These are phyloP conservation scores for Posidonia australis DNA, from an alignment of 106 monocot species.

Conservation along the genomic window DNA sequence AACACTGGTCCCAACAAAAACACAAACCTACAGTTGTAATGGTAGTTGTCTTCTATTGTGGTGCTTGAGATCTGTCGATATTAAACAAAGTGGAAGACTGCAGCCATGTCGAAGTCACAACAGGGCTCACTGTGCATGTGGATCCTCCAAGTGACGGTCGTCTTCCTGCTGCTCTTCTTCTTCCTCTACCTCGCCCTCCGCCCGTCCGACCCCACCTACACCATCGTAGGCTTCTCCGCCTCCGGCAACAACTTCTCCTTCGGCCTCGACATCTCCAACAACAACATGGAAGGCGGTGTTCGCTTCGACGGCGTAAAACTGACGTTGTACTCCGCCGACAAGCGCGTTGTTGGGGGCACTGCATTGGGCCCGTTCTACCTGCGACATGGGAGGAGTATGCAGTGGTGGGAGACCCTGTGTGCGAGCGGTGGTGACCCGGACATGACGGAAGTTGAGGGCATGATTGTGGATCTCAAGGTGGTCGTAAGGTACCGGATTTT, in stretches of 20 bases:
- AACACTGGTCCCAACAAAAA: no score
- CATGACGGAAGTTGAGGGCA: background rate
- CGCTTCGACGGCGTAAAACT: slow-evolving; percentile 7
- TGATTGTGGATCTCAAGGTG: slow-evolving; percentile 11
- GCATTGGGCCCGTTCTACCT: slow-evolving; percentile 8
- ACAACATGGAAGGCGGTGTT: slow-evolving; percentile 18
- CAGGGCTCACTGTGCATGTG: slow-evolving; percentile 16
- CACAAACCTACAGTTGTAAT: no score
- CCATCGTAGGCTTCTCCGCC: slow-evolving; percentile 22
- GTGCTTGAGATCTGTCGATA: no score
- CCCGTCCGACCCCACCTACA: slow-evolving; percentile 21
- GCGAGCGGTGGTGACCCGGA: background rate
- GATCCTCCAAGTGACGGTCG: slow-evolving; percentile 27
- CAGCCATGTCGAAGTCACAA: slow-evolving; percentile 1
- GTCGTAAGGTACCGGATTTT: slow-evolving; percentile 16
- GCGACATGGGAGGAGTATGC: slow-evolving; percentile 1
- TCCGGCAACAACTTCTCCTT: slow-evolving; percentile 5
- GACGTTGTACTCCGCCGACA: slow-evolving; percentile 4
- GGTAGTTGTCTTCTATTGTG: no score
- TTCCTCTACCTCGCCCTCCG: slow-evolving; percentile 35
- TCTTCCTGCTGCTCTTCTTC: slow-evolving; percentile 36
- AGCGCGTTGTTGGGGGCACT: slow-evolving; percentile 4
- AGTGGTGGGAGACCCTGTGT: background rate
- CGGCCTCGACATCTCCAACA: slow-evolving; percentile 17
- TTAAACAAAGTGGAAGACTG: no score